Percentiles rank a stretch among this genome's conserved stretches.
Evolutionary conservation across 1,139 yeast species (phyloP).

Genomic region (Eremothecium gossypii): DNA sequence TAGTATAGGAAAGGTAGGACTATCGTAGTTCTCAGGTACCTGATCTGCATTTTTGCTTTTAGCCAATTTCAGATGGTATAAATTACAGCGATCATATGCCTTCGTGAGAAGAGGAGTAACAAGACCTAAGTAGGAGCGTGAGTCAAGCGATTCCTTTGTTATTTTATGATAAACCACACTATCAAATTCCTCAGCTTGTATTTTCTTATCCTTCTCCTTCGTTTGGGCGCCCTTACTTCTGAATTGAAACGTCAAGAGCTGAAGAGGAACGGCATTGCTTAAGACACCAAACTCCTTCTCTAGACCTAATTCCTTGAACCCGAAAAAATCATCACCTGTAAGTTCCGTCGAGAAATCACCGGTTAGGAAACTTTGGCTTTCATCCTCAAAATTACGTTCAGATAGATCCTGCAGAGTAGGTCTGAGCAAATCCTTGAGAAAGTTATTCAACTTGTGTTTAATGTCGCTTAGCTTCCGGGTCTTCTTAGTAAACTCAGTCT

Average conservation of each 20-base stretch:
- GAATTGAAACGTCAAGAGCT: constrained; percentile 60
- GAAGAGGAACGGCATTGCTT: constrained; percentile 81
- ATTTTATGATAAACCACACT: constrained; percentile 42
- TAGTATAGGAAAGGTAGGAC: constrained; percentile 35
- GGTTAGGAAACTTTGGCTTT: constrained; percentile 85
- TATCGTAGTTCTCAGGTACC: constrained; percentile 35
- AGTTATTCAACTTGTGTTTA: constrained; percentile 55
- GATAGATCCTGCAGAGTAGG: constrained; percentile 72
- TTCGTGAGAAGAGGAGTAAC: constrained; percentile 49
- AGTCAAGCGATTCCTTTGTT: constrained; percentile 45
- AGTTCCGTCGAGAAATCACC: constrained; percentile 91
- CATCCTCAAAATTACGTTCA: constrained; percentile 76
- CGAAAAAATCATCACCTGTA: constrained; percentile 89
- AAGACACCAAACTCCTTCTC: constrained; percentile 89
- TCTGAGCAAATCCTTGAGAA: constrained; percentile 70
- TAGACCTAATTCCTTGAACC: constrained; percentile 86
- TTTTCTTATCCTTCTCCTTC: constrained; percentile 39
- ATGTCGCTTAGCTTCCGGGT: constrained; percentile 61
- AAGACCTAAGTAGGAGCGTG: constrained; percentile 37
- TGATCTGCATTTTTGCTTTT: constrained; percentile 46
- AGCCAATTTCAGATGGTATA: constrained; percentile 36
- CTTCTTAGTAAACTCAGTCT: constrained; percentile 65
- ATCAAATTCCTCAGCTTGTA: constrained; percentile 55
- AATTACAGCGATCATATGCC: constrained; percentile 44
- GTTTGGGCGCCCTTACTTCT: constrained; percentile 48